Base-by-base conservation (phyloP, 208 protist species). In the Leishmania martiniquensis region DNA sequence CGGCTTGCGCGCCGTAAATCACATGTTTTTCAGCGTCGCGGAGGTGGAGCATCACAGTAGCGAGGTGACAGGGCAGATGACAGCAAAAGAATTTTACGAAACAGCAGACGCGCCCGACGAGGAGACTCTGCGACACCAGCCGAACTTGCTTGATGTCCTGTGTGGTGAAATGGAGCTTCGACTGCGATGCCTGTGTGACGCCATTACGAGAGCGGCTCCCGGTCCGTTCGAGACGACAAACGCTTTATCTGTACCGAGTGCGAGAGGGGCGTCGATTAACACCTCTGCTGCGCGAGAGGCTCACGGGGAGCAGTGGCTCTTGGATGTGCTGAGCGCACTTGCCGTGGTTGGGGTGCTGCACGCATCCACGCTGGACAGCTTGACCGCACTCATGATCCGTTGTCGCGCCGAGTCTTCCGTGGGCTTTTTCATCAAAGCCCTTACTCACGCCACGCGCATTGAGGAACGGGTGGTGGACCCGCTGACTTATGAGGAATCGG, bases 111-210 rank as follows among this genome's bases (percentile, higher is more conserved):
- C 37, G 6, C 55, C 59, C 1, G 78, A 87, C 6, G 73, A 66
- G 10, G 82, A 75, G 47, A 75, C 77, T 7, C 70, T 94, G 37
- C 77, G 84, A 13, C 88, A 89, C 37, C 93, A 97, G 60, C 93
- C 93, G 0, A 97, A 97, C 69, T 47, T 97, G 39, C 55, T 97
- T 25, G 91, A 93, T 72, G 81, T 97, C 54, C 70, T 95, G 22
- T 94, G 91, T 44, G 82, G 78, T 29, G 88, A 93, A 72, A 77
- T 97, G 65, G 91, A 97, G 80, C 72, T 62, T 22, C 87, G 84
- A 55, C 75, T 96, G 22, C 29, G 71, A 22, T 45, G 45, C 42
- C 73, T 76, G 62, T 75, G 65, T 47, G 49, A 42, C 29, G 9
- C 52, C 66, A 42, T 45, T 45, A 52, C 51, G 22, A 25, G 17